A percentile compares a stretch with the other conserved stretches of the same genome.
Evolutionary conservation across 2,329 filamentous ascomycete genomes (phyloP).

Genomic region (Ophiostoma angusticollis): DNA sequence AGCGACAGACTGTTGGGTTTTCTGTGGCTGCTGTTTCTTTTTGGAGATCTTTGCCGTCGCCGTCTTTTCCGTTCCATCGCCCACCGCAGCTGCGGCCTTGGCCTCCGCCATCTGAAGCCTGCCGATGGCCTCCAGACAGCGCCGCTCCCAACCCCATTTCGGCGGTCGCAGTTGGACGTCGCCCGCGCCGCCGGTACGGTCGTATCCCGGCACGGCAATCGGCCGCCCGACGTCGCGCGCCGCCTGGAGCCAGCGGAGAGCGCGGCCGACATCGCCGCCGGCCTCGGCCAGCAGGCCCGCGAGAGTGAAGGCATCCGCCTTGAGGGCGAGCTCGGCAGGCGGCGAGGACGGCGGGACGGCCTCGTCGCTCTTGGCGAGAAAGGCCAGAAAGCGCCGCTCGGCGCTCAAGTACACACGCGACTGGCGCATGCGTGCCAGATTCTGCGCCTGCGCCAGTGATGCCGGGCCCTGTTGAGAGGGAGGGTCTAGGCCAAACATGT

Average conservation of each 20-base stretch:
- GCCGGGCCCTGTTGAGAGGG: slow-evolving; percentile 8
- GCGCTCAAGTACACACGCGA: slow-evolving; percentile 15
- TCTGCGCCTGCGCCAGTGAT: not conserved
- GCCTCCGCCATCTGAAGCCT: slow-evolving; percentile 13
- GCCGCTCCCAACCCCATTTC: slow-evolving; percentile 25
- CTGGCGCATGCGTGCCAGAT: slow-evolving; percentile 1
- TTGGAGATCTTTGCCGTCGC: no score
- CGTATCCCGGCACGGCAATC: not conserved
- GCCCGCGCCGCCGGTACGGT: not conserved
- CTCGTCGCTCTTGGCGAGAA: slow-evolving; percentile 8
- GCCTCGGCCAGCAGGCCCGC: slow-evolving; percentile 19
- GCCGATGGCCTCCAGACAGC: slow-evolving; percentile 21
- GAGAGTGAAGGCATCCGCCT: slow-evolving; percentile 26
- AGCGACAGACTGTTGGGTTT: not conserved
- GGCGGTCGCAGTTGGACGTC: slow-evolving; percentile 1
- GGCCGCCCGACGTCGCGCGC: slow-evolving; percentile 5
- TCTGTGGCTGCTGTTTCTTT: slow-evolving; percentile 8
- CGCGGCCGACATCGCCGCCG: slow-evolving; percentile 14
- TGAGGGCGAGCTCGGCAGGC: not conserved
- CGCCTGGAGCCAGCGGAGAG: slow-evolving; percentile 18
- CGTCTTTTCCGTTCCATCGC: no score
- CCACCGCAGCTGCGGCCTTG: no score
- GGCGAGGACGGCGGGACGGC: not conserved
- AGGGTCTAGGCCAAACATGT: slow-evolving; percentile 8
- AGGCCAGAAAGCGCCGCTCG: slow-evolving; percentile 15